Conservation (phyloP, 139 green algal species). For the Medakamo hakoo region DNA sequence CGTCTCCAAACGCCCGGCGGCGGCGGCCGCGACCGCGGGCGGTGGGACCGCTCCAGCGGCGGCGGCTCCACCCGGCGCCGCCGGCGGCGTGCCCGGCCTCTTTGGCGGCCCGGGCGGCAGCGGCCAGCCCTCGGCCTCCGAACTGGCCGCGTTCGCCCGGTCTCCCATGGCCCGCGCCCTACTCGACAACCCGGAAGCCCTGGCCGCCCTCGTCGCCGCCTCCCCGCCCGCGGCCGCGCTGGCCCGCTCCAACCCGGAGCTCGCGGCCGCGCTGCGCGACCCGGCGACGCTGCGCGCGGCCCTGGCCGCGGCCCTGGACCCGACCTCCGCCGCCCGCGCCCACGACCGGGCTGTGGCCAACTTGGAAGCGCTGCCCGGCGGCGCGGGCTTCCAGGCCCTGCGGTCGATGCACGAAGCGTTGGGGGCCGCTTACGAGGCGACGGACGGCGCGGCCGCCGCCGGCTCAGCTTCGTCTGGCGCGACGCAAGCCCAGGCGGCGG, state of each 20-base stretch:
- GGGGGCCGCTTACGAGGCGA: conserved; percentile 22
- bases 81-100: no score
- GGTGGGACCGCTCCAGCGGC: no score
- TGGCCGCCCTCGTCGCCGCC: not conserved
- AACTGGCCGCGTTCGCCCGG: not conserved
- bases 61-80: no score
- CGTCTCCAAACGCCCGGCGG: no score
- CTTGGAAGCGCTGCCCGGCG: conserved; percentile 79
- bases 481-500: conserved; percentile 16
- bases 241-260: conserved; percentile 51
- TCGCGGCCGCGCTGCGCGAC: conserved; percentile 40
- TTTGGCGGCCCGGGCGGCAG: no score
- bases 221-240: no score
- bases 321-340: no score
- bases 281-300: conserved; percentile 8
- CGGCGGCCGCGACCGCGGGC: no score
- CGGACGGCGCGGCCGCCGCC: conserved; percentile 15
- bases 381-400: conserved; percentile 86
- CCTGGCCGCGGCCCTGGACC: not conserved
- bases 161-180: not conserved
- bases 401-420: conserved; percentile 76
- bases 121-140: no score
- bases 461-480: conserved; percentile 1
- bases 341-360: conserved; percentile 74
- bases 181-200: not conserved